Conservation (phyloP, 345 rosid genomes). For the Dovyalis caffra region DNA sequence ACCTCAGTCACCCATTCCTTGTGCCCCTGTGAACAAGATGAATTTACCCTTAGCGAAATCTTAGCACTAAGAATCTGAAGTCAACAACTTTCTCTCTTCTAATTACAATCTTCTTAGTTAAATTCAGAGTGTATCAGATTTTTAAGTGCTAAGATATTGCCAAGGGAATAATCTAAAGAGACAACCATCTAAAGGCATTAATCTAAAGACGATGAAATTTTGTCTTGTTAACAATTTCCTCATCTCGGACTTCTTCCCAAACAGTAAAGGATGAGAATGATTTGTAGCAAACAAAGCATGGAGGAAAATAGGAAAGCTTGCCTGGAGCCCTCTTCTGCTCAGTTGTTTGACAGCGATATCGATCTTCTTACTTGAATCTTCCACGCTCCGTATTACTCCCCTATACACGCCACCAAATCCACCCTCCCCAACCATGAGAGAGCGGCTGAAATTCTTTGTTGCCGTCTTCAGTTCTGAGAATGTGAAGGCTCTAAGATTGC, state of each 20-base stretch:
- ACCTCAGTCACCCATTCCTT: conserved; percentile 99
- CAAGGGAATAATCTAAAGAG: background rate
- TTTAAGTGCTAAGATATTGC: background rate
- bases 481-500: conserved; percentile 69
- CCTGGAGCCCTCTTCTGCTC: conserved; percentile 93
- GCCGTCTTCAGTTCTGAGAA: conserved; percentile 73
- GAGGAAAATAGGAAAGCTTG: conserved; percentile 11
- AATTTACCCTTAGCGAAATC: background rate
- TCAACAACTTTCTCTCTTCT: background rate
- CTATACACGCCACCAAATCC: conserved; percentile 89
- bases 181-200: background rate
- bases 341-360: conserved; percentile 94
- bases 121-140: conserved; percentile 58
- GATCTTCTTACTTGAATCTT: conserved; percentile 61
- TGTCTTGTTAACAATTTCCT: background rate
- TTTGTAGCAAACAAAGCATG: background rate
- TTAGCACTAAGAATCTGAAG: background rate
- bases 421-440: conserved; percentile 94
- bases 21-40: conserved; percentile 61
- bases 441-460: conserved; percentile 86
- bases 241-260: background rate
- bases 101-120: conserved; percentile 40
- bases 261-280: background rate
- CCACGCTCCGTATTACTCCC: conserved; percentile 57
- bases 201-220: background rate